Evolutionary conservation across 345 rosid genomes (phyloP).

Genomic region (Bretschneidera sinensis): DNA sequence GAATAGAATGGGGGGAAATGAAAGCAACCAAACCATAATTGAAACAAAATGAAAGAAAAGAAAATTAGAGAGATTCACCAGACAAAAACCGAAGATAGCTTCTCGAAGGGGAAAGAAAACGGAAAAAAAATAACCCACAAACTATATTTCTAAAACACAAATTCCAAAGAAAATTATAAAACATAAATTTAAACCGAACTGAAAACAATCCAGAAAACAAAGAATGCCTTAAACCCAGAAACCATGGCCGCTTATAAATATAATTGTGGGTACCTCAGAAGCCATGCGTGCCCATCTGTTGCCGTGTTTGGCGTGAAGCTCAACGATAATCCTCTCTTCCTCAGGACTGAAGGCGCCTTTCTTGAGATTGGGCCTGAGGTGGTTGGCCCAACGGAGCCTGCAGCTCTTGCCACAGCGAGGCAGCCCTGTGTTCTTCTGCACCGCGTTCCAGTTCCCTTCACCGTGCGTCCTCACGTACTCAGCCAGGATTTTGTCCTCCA

Average conservation of each 20-base stretch:
- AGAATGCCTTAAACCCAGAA: not conserved
- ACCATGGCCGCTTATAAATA: not conserved
- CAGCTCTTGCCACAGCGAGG: conserved; percentile 63
- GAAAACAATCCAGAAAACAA: no score
- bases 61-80: no score
- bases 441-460: conserved; percentile 62
- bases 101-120: no score
- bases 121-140: no score
- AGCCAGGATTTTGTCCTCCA: conserved; percentile 43
- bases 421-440: conserved; percentile 51
- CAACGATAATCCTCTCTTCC: conserved; percentile 49
- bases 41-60: no score
- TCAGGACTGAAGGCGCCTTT: conserved; percentile 48
- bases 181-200: no score
- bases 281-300: conserved; percentile 73
- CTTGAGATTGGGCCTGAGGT: conserved; percentile 46
- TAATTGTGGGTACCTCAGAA: conserved; percentile 31
- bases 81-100: no score
- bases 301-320: conserved; percentile 51
- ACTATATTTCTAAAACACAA: no score
- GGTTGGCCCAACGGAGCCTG: conserved; percentile 59
- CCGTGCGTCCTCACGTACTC: conserved; percentile 50
- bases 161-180: no score
- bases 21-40: no score
- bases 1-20: no score